phyloP scores from a whole-genome alignment of 2,329 filamentous ascomycete species.

The Grosmannia clavigera region DNA sequence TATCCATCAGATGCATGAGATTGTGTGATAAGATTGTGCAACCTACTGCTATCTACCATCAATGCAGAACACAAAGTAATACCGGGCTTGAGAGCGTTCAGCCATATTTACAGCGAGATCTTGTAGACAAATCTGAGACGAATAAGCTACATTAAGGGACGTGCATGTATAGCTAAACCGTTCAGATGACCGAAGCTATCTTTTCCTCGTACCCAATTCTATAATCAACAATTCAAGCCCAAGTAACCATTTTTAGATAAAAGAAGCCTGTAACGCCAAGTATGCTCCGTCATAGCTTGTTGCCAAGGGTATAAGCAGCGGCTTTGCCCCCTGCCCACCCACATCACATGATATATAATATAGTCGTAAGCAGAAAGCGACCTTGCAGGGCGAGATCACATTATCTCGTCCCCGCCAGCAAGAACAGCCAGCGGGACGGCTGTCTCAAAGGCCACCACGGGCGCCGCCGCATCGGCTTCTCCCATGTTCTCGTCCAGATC shows the following conservation, averaged over 20 bases:
- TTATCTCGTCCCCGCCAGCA: conserved; percentile 13
- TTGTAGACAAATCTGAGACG: too few relatives aligned
- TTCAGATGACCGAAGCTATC: not conserved
- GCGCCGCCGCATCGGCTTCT: not conserved
- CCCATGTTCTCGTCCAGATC: conserved; percentile 11
- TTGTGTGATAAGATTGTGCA: too few relatives aligned
- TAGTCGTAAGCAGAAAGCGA: not conserved
- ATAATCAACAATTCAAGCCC: not conserved
- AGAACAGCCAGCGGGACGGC: conserved; percentile 2
- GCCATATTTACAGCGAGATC: too few relatives aligned
- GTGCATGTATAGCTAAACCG: not conserved
- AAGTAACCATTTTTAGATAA: not conserved
- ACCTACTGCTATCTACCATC: too few relatives aligned
- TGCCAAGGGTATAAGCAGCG: not conserved
- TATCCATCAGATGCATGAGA: too few relatives aligned
- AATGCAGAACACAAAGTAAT: too few relatives aligned
- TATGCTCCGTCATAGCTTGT: not conserved
- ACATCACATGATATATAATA: not conserved
- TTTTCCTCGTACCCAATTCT: not conserved
- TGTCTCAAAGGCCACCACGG: not conserved
- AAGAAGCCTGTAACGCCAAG: not conserved
- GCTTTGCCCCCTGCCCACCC: not conserved
- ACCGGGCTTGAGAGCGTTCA: too few relatives aligned
- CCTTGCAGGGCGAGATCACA: conserved; percentile 3
- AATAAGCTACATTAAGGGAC: too few relatives aligned